Evolutionary conservation across 139 green algal species (phyloP).

Genomic region (Zygnema cylindricum): DNA sequence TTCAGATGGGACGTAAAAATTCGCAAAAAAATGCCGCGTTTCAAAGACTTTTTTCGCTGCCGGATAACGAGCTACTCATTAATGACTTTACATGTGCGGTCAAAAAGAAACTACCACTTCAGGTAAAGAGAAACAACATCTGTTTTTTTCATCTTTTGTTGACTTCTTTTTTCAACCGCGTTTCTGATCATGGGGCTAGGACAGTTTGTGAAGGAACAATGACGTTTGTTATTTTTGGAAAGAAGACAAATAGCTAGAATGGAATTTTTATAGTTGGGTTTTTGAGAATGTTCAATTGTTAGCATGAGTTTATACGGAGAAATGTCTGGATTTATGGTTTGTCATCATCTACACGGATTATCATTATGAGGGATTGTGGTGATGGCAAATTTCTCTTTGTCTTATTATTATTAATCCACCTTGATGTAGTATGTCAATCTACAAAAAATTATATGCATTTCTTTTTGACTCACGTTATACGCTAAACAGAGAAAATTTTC

Average conservation of each 20-base stretch:
- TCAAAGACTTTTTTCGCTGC: slow-evolving; percentile 46
- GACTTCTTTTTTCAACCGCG: background rate
- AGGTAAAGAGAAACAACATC: slow-evolving; percentile 22
- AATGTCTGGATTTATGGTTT: too few relatives aligned
- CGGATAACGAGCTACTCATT: slow-evolving; percentile 49
- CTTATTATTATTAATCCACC: too few relatives aligned
- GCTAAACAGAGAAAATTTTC: background rate
- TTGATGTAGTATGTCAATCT: too few relatives aligned
- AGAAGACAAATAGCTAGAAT: background rate
- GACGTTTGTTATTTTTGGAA: background rate
- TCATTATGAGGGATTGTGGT: too few relatives aligned
- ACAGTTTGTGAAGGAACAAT: background rate
- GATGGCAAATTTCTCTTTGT: too few relatives aligned
- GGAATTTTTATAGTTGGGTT: background rate
- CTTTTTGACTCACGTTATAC: background rate
- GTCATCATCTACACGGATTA: too few relatives aligned
- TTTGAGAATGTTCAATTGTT: background rate
- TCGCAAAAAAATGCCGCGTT: slow-evolving; percentile 39
- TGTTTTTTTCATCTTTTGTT: background rate
- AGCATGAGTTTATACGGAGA: background rate
- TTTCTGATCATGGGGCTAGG: background rate
- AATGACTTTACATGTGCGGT: slow-evolving; percentile 56
- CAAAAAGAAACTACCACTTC: slow-evolving; percentile 52
- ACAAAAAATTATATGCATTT: too few relatives aligned
- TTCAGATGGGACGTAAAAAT: slow-evolving; percentile 8